Conservation (phyloP, 2,329 filamentous ascomycete species). For the Aspergillus fructus region DNA sequence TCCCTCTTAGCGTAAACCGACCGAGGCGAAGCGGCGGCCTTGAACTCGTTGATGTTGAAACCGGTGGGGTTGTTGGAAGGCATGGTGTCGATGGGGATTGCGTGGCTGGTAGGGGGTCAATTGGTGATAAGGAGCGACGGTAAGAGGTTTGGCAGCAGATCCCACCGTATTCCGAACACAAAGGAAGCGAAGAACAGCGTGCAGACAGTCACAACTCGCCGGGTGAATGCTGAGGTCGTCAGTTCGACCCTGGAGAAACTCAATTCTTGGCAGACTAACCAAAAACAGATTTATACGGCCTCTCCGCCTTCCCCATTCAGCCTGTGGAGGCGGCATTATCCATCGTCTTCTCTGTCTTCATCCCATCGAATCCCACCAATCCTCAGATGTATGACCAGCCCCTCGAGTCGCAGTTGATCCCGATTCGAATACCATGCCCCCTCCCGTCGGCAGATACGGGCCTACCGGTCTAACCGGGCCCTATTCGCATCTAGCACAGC, state of each 20-base stretch:
- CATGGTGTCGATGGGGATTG: constrained; percentile 44
- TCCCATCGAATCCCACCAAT: constrained; percentile 10
- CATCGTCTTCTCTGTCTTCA: constrained; percentile 13
- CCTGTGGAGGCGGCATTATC: constrained; percentile 4
- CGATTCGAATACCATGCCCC: constrained; percentile 50
- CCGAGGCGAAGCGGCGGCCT: constrained; percentile 64
- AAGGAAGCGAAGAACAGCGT: constrained; percentile 10
- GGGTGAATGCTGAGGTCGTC: constrained; percentile 20
- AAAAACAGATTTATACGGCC: constrained; percentile 22
- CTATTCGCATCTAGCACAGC: constrained; percentile 59
- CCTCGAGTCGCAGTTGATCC: constrained; percentile 11
- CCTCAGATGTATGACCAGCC: constrained; percentile 20
- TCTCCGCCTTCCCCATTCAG: constrained; percentile 28
- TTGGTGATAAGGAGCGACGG: constrained; percentile 12
- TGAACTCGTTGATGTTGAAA: constrained; percentile 83
- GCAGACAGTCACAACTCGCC: not conserved
- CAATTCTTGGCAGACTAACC: constrained; percentile 35
- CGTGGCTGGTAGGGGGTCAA: constrained; percentile 4
- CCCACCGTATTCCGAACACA: constrained; percentile 16
- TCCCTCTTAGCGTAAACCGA: constrained; percentile 53
- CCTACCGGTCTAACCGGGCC: constrained; percentile 59
- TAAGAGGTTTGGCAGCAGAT: constrained; percentile 4
- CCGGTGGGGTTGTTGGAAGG: constrained; percentile 72
- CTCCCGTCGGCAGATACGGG: constrained; percentile 59
- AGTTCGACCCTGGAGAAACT: constrained; percentile 17